Evolutionary conservation across 1,284 basidiomycete genomes (phyloP).

Genomic region (Irpex rosettiformis): DNA sequence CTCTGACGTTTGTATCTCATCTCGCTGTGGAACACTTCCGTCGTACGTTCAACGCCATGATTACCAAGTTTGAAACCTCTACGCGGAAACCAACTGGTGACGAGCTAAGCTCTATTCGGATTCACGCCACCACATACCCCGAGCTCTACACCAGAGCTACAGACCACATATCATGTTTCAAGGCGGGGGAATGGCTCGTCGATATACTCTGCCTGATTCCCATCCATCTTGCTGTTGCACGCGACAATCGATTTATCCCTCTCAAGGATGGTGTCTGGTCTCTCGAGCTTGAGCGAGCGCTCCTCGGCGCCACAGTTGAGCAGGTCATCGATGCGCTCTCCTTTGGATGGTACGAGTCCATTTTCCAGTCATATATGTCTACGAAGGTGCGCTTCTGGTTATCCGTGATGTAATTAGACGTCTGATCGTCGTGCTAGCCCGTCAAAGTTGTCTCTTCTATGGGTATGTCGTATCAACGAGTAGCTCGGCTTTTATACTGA

Average conservation of each 20-base stretch:
- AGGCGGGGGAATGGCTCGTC: conserved; percentile 60
- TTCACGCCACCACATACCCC: conserved; percentile 28
- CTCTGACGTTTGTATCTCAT: conserved; percentile 44
- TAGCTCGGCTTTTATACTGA: neutral
- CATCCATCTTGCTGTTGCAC: conserved; percentile 56
- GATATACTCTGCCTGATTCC: conserved; percentile 61
- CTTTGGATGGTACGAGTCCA: conserved; percentile 65
- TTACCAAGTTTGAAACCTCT: conserved; percentile 41
- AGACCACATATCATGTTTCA: conserved; percentile 34
- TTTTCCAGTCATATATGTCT: conserved; percentile 61
- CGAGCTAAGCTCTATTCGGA: conserved; percentile 33
- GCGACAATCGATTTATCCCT: conserved; percentile 57
- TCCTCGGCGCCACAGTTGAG: conserved; percentile 57
- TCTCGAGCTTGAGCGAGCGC: conserved; percentile 42
- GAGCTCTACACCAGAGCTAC: conserved; percentile 8
- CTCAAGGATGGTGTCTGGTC: conserved; percentile 57
- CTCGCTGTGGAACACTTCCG: conserved; percentile 32
- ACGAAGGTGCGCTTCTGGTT: conserved; percentile 37
- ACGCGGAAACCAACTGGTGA: conserved; percentile 51
- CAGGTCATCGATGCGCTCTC: conserved; percentile 52
- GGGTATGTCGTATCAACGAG: conserved; percentile 34
- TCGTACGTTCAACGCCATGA: conserved; percentile 43
- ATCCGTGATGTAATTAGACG: neutral
- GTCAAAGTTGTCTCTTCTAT: conserved; percentile 64
- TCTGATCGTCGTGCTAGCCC: conserved; percentile 33